phyloP scores from a whole-genome alignment of 441 rosid genomes.

The Metrosideros polymorpha region DNA sequence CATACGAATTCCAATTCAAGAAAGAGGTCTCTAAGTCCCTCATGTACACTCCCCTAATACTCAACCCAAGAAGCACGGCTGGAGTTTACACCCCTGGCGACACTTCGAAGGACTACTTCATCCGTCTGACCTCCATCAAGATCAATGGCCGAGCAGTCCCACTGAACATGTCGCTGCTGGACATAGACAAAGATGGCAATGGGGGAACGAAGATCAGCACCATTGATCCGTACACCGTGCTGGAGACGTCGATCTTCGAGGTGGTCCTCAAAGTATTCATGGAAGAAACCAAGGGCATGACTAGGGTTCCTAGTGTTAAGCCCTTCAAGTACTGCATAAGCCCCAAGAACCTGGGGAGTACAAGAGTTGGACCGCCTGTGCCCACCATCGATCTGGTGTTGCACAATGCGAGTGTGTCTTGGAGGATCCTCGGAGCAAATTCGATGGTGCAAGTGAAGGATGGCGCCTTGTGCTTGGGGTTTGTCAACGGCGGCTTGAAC shows the following conservation, averaged over 20 bases:
- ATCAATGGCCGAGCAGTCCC: background rate
- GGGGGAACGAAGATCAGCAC: conserved; percentile 1
- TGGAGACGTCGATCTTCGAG: background rate
- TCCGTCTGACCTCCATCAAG: background rate
- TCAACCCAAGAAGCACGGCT: background rate
- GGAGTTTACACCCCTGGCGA: background rate
- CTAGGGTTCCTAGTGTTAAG: background rate
- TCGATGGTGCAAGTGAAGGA: background rate
- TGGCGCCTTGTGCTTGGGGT: background rate
- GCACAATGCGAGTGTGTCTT: background rate
- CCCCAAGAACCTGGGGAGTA: background rate
- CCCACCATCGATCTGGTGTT: background rate
- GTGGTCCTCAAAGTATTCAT: background rate
- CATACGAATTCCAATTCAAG: background rate
- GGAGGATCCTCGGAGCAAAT: background rate
- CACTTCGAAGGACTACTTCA: background rate
- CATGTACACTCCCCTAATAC: background rate
- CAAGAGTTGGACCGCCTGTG: background rate
- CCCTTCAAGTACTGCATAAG: background rate
- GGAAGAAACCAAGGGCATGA: background rate
- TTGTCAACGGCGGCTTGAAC: background rate
- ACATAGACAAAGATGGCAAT: background rate
- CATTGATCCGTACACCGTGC: background rate
- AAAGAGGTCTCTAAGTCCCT: background rate
- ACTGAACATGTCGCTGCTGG: background rate